These are phyloP conservation scores for Pseudonitzschia pungens DNA, from an alignment of 108 stramenopile genomes.

Conservation along the genomic window DNA sequence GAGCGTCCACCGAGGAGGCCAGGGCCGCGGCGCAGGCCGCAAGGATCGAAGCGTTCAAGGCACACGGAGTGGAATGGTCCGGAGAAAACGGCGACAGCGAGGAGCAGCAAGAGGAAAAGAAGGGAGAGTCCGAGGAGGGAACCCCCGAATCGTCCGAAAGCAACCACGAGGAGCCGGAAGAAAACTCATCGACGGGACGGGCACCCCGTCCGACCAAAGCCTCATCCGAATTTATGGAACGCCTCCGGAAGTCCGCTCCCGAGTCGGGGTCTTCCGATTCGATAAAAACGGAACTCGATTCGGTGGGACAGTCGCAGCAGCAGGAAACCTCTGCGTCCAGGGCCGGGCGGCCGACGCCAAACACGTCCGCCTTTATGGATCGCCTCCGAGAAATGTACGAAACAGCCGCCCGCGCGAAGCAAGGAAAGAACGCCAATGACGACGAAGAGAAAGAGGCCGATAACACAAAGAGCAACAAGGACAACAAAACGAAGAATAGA, in stretches of 20 bases:
- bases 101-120: neutral
- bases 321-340: neutral
- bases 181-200: too few relatives aligned
- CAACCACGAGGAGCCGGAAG: too few relatives aligned
- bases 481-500: neutral
- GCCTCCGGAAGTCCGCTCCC: constrained; percentile 4
- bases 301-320: neutral
- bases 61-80: constrained; percentile 29
- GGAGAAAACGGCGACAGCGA: constrained; percentile 23
- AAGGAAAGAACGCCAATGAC: constrained; percentile 13
- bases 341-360: constrained; percentile 32
- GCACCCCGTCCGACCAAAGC: constrained; percentile 2
- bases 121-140: neutral
- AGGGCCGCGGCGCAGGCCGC: constrained; percentile 49
- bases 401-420: constrained; percentile 55
- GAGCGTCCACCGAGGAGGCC: constrained; percentile 46
- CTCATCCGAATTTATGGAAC: constrained; percentile 12
- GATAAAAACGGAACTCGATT: neutral
- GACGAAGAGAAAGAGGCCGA: constrained; percentile 2
- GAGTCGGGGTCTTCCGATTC: neutral
- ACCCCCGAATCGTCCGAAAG: too few relatives aligned
- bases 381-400: constrained; percentile 62
- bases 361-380: constrained; percentile 61
- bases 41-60: constrained; percentile 25
- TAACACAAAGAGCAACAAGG: neutral